Evolutionary conservation across 805 yeast genomes (phyloP), one percentile per base, ranked within the genome.

Genomic region (Starmerella roubikii): DNA sequence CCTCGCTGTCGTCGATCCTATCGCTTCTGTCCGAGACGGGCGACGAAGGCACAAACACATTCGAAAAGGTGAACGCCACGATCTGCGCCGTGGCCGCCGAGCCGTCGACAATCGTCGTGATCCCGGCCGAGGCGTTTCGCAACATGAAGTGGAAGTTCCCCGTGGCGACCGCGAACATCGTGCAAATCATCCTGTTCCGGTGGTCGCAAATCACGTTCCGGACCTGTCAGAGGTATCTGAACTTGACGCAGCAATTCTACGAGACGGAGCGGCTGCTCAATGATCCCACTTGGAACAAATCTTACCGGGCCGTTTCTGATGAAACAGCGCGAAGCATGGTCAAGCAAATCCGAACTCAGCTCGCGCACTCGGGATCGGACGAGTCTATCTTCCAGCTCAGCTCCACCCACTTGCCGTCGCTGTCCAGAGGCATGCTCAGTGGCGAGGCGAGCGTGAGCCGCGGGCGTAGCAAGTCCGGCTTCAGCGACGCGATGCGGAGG

Each of bases 171-270:
- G 82, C 95, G 0, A 95, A 86, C 57, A 86, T 91, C 23, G 88
- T 88, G 12, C 94, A 93, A 51, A 85, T 88, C 73, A 83, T 88
- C 19, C 61, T 88, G 40, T 78, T 93, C 1, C 70, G 94, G 45
- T 66, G 91, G 38, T 83, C 84, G 55, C 72, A 93, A 48, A 95
- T 91, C 8, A 88, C 97, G 0, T 76, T 88, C 58, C 86, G 82
- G 53, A 82, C 96, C 0, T 82, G 91, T 9, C 91, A 86, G 55
- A 70, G 73, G 45, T 91, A 88, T 56, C 64, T 88, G 35, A 95
- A 94, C 0, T 60, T 88, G 18, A 84, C 96, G 0, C 64, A 70
- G 16, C 94, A 85, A 51, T 75, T 88, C 23, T 69, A 81, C 51
- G 73, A 77, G 39, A 76, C 88, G 15, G 98, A 88, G 53, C 59